Conservation (phyloP, 306 rosid genomes). For the Lotus japonicus region DNA sequence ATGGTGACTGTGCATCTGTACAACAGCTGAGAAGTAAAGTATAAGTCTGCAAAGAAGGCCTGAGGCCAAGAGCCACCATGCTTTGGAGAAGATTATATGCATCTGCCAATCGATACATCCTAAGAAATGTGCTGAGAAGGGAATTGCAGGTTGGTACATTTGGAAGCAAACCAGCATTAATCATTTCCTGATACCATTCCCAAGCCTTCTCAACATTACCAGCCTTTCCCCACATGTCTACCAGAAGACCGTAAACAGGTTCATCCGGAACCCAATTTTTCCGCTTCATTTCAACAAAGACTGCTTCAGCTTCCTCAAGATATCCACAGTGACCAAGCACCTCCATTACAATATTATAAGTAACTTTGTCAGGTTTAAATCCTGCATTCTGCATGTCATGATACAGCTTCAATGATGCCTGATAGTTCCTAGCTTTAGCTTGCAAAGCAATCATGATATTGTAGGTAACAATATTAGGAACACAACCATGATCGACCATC, state of each 20-base stretch:
- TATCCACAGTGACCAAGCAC: constrained; percentile 94
- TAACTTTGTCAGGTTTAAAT: constrained; percentile 83
- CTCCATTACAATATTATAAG: constrained; percentile 95
- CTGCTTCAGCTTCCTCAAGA: constrained; percentile 78
- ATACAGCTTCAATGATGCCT: constrained; percentile 66
- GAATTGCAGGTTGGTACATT: constrained; percentile 94
- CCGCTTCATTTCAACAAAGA: constrained; percentile 70
- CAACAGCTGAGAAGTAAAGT: constrained; percentile 91
- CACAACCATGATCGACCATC: constrained; percentile 85
- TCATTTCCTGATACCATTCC: constrained; percentile 84
- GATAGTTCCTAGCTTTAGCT: constrained; percentile 92
- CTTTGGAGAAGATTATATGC: constrained; percentile 68
- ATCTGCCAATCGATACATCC: constrained; percentile 65
- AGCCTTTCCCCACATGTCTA: constrained; percentile 94
- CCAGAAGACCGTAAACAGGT: constrained; percentile 89
- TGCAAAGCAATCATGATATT: constrained; percentile 92
- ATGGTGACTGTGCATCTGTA: constrained; percentile 67
- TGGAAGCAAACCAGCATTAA: constrained; percentile 73
- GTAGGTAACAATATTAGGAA: constrained; percentile 87
- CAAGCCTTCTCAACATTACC: constrained; percentile 90
- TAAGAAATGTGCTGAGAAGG: constrained; percentile 80
- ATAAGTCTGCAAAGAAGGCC: constrained; percentile 83
- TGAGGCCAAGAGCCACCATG: constrained; percentile 69
- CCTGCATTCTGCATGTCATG: constrained; percentile 83
- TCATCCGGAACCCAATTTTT: constrained; percentile 88